These are phyloP conservation scores for Metschnikowia dekortorum DNA, from an alignment of 805 yeast genomes.

Conservation along the genomic window DNA sequence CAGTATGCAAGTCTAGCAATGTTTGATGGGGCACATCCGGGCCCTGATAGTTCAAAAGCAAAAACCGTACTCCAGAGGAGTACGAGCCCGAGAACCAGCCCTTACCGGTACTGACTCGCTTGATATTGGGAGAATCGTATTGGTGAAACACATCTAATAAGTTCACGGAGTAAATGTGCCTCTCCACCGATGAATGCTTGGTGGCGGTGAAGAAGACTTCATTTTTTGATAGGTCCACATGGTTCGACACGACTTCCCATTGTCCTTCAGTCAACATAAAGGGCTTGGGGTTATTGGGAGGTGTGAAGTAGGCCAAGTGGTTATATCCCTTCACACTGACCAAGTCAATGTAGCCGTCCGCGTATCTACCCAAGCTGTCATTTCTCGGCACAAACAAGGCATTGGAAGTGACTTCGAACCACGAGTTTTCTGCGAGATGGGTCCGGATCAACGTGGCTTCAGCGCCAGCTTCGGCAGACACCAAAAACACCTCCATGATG, in stretches of 20 bases:
- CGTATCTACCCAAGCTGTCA: conserved; percentile 29
- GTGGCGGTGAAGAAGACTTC: conserved; percentile 66
- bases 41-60: conserved; percentile 68
- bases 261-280: conserved; percentile 59
- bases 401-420: conserved; percentile 46
- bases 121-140: conserved; percentile 6
- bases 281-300: conserved; percentile 47
- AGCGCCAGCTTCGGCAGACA: conserved; percentile 29
- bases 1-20: conserved; percentile 43
- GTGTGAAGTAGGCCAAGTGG: conserved; percentile 83
- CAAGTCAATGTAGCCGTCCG: conserved; percentile 76
- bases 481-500: conserved; percentile 46
- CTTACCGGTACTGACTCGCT: conserved; percentile 39
- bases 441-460: conserved; percentile 35
- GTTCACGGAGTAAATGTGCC: conserved; percentile 73
- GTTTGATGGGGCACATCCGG: conserved; percentile 79
- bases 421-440: conserved; percentile 51
- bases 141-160: conserved; percentile 45
- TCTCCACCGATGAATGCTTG: conserved; percentile 70
- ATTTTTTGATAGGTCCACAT: conserved; percentile 41
- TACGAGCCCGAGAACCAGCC: conserved; percentile 68
- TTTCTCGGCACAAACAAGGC: conserved; percentile 35
- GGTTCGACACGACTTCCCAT: conserved; percentile 68
- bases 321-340: conserved; percentile 54
- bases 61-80: conserved; percentile 73